Evolutionary conservation across 495 filamentous ascomycete species (phyloP).

Genomic region (Daldinia bambusicola): DNA sequence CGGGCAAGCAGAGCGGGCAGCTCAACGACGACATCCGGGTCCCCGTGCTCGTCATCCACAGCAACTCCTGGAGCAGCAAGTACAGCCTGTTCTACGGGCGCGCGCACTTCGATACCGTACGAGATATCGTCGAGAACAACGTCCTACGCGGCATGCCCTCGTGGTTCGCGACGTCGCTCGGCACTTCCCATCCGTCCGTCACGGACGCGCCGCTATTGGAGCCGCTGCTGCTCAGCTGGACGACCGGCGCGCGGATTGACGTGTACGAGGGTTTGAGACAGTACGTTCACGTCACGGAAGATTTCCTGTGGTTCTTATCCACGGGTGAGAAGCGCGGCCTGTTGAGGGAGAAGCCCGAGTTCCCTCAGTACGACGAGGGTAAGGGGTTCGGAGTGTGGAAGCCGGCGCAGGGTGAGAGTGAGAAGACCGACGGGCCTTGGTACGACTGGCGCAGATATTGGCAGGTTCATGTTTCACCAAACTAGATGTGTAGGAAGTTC

Average conservation of each 20-base stretch:
- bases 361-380: conserved; percentile 51
- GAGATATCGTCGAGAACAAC: conserved; percentile 55
- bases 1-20: conserved; percentile 63
- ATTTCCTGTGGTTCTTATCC: conserved; percentile 56
- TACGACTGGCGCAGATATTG: conserved; percentile 55
- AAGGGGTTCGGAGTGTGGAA: conserved; percentile 51
- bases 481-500: conserved; percentile 6
- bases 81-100: conserved; percentile 59
- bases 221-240: conserved; percentile 59
- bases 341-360: conserved; percentile 52
- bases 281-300: conserved; percentile 58
- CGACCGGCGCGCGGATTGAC: conserved; percentile 58
- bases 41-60: conserved; percentile 61
- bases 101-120: conserved; percentile 63
- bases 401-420: conserved; percentile 50
- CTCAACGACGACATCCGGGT: conserved; percentile 62
- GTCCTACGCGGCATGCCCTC: conserved; percentile 49
- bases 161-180: conserved; percentile 64
- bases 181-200: conserved; percentile 63
- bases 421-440: conserved; percentile 43
- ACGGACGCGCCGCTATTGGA: conserved; percentile 65
- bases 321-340: conserved; percentile 48
- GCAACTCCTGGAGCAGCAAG: conserved; percentile 61
- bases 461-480: conserved; percentile 55
- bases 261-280: conserved; percentile 55